These are phyloP conservation scores for Amesomyces nigricolor DNA, from an alignment of 2,329 filamentous ascomycete species.

Conservation along the genomic window DNA sequence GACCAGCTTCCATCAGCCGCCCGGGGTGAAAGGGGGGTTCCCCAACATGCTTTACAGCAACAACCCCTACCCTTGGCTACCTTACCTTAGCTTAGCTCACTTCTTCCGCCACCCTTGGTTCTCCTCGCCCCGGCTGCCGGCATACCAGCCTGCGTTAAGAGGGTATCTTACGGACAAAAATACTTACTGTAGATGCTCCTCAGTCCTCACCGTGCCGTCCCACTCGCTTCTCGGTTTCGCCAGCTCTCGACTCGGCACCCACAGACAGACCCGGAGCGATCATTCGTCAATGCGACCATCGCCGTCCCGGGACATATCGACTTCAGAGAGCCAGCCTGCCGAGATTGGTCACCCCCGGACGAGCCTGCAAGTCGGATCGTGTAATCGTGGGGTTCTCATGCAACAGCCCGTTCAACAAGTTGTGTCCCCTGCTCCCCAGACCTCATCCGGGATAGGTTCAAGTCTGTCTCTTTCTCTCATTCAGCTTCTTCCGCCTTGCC, in stretches of 20 bases:
- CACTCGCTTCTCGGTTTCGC: background rate
- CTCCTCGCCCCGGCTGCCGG: background rate
- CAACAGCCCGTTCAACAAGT: constrained; percentile 1
- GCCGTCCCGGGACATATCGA: background rate
- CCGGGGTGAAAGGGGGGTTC: background rate
- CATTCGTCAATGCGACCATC: constrained; percentile 13
- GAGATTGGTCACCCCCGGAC: constrained; percentile 6
- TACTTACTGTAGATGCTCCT: background rate
- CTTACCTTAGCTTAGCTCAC: constrained; percentile 15
- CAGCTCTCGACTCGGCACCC: background rate
- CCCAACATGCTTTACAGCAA: background rate
- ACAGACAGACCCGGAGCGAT: background rate
- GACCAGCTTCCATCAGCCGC: constrained; percentile 15
- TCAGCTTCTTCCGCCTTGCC: background rate
- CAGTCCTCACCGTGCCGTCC: constrained; percentile 8
- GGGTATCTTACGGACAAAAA: background rate
- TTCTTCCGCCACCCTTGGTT: background rate
- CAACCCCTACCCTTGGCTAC: constrained; percentile 18
- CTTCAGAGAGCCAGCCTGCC: background rate
- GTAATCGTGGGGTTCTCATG: constrained; percentile 16
- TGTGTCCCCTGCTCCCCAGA: constrained; percentile 1
- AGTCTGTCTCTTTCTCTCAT: background rate
- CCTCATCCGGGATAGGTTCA: background rate
- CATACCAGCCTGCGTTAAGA: background rate
- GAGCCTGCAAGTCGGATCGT: constrained; percentile 19